Evolutionary conservation across 1,284 basidiomycete genomes (phyloP).

Genomic region (Tylopilus sp.): DNA sequence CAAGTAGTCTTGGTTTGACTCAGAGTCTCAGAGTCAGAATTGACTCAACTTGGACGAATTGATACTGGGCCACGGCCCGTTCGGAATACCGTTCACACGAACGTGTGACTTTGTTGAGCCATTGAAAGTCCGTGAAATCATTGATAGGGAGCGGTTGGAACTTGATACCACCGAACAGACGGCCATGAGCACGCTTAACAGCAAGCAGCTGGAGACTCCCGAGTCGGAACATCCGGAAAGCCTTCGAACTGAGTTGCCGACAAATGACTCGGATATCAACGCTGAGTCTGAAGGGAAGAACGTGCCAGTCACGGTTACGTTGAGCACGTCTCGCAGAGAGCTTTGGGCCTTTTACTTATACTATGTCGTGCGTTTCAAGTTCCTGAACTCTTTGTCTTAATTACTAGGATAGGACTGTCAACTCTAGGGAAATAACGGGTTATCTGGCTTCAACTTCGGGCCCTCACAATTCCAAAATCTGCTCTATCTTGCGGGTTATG

Average conservation of each 20-base stretch:
- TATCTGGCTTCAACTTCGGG: slow-evolving; percentile 81
- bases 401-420: neutral
- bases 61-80: too few relatives aligned
- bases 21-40: too few relatives aligned
- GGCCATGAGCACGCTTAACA: slow-evolving; percentile 10
- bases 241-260: neutral
- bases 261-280: neutral
- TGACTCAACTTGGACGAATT: too few relatives aligned
- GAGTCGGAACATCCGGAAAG: neutral
- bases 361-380: slow-evolving; percentile 65
- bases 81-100: neutral
- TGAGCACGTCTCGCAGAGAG: slow-evolving; percentile 64
- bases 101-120: neutral
- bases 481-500: slow-evolving; percentile 76
- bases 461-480: slow-evolving; percentile 84
- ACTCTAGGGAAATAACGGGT: slow-evolving; percentile 71
- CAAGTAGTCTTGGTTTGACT: too few relatives aligned
- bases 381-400: neutral
- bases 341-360: slow-evolving; percentile 81
- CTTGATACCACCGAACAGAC: neutral
- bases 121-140: too few relatives aligned
- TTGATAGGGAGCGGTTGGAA: neutral
- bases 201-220: neutral
- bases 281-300: slow-evolving; percentile 1
- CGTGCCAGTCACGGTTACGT: too few relatives aligned